These are phyloP conservation scores for Hysterium pulicare DNA, from an alignment of 2,329 filamentous ascomycete genomes.

Conservation along the genomic window DNA sequence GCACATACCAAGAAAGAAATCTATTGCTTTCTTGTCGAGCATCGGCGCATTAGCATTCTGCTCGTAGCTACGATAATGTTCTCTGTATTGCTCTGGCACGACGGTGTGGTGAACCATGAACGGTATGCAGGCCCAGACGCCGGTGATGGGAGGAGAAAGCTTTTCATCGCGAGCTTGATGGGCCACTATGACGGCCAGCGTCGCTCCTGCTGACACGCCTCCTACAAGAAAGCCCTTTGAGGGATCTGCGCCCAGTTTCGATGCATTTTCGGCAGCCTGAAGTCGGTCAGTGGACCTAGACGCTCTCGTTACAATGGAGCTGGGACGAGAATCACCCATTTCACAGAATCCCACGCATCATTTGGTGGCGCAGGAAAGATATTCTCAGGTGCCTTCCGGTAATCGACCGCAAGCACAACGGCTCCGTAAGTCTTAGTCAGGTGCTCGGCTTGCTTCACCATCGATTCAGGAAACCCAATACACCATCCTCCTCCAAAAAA, in stretches of 20 bases:
- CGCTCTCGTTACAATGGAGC: slow-evolving; percentile 43
- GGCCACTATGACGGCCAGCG: slow-evolving; percentile 14
- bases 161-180: slow-evolving; percentile 16
- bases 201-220: slow-evolving; percentile 47
- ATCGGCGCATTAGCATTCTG: slow-evolving; percentile 14
- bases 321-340: slow-evolving; percentile 43
- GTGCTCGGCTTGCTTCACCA: slow-evolving; percentile 6
- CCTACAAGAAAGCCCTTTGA: slow-evolving; percentile 41
- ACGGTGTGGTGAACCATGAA: slow-evolving; percentile 11
- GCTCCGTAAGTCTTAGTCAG: slow-evolving; percentile 8
- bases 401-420: slow-evolving; percentile 51
- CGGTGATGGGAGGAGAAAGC: slow-evolving; percentile 13
- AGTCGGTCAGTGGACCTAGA: background rate
- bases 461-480: slow-evolving; percentile 12
- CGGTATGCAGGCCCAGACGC: slow-evolving; percentile 12
- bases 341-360: slow-evolving; percentile 49
- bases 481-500: slow-evolving; percentile 20
- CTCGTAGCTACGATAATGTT: slow-evolving; percentile 13
- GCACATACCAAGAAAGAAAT: slow-evolving; percentile 13
- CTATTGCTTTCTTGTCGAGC: slow-evolving; percentile 9
- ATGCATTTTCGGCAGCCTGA: slow-evolving; percentile 18
- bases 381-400: slow-evolving; percentile 51
- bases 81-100: slow-evolving; percentile 14
- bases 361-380: slow-evolving; percentile 48
- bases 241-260: slow-evolving; percentile 11